Percentiles rank a stretch among this genome's conserved stretches.
phyloP scores from a whole-genome alignment of 1,139 yeast genomes.

The Saccharomyces hybrid region DNA sequence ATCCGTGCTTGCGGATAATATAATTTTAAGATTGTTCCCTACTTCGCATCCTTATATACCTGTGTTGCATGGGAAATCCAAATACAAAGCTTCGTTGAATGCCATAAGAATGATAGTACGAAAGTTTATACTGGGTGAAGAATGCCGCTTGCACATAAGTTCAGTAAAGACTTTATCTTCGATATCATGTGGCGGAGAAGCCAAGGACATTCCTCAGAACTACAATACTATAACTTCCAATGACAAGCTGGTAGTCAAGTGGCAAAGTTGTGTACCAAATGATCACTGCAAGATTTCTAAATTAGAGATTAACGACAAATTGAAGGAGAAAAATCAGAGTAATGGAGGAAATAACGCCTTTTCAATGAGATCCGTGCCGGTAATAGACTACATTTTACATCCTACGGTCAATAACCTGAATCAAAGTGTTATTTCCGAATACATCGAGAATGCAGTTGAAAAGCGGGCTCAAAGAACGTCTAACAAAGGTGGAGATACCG shows the following conservation, averaged over 20 bases:
- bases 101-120: constrained; percentile 49
- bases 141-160: constrained; percentile 12
- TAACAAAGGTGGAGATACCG: not conserved
- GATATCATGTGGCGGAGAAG: constrained; percentile 9
- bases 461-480: not conserved
- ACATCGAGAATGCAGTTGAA: not conserved
- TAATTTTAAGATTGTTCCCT: constrained; percentile 59
- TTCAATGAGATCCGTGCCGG: constrained; percentile 8
- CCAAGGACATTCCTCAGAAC: constrained; percentile 16
- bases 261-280: constrained; percentile 56
- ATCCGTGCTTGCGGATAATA: constrained; percentile 41
- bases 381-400: constrained; percentile 13
- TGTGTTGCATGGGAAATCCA: constrained; percentile 48
- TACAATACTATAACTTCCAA: constrained; percentile 28
- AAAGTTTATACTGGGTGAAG: constrained; percentile 42
- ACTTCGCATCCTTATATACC: constrained; percentile 55
- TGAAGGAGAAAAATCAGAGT: not conserved
- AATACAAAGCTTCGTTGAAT: constrained; percentile 45
- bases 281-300: constrained; percentile 27
- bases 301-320: constrained; percentile 2
- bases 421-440: not conserved
- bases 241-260: constrained; percentile 50
- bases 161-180: constrained; percentile 13
- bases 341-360: constrained; percentile 13
- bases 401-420: constrained; percentile 7